A percentile compares a stretch with the other conserved stretches of the same genome.
Conservation (phyloP, 192 early-diverging fungal species). For the Nowakowskiella sp. region DNA sequence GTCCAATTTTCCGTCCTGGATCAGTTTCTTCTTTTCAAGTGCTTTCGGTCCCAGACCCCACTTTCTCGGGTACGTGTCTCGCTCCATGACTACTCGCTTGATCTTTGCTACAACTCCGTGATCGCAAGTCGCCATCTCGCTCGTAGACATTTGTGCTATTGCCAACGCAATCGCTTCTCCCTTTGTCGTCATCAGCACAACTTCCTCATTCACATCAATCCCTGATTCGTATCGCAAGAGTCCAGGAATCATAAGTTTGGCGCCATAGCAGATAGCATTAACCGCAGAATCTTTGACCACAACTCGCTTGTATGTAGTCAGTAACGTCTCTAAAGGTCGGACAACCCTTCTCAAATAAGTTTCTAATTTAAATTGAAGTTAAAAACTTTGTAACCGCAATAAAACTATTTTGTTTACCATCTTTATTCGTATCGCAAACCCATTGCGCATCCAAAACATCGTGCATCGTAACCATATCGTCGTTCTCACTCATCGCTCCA, state of each 20-base stretch:
- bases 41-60: slow-evolving; percentile 98
- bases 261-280: slow-evolving; percentile 99
- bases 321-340: slow-evolving; percentile 87
- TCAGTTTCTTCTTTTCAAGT: slow-evolving; percentile 94
- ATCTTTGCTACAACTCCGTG: slow-evolving; percentile 98
- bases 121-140: slow-evolving; percentile 93
- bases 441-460: slow-evolving; percentile 98
- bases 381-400: not conserved
- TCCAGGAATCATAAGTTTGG: slow-evolving; percentile 98
- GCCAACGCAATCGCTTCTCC: slow-evolving; percentile 98
- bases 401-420: slow-evolving; percentile 35
- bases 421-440: slow-evolving; percentile 94
- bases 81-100: slow-evolving; percentile 99
- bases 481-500: slow-evolving; percentile 84
- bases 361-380: slow-evolving; percentile 42
- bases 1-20: slow-evolving; percentile 97
- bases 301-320: slow-evolving; percentile 92
- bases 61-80: slow-evolving; percentile 95
- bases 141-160: slow-evolving; percentile 94
- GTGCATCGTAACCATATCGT: slow-evolving; percentile 97
- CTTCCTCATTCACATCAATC: slow-evolving; percentile 93
- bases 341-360: slow-evolving; percentile 90
- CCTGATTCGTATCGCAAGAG: slow-evolving; percentile 91
- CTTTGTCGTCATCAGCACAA: slow-evolving; percentile 99
- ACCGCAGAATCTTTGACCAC: slow-evolving; percentile 98